Conservation (phyloP, 352 stramenopile genomes). For the Phytopythium boreale region DNA sequence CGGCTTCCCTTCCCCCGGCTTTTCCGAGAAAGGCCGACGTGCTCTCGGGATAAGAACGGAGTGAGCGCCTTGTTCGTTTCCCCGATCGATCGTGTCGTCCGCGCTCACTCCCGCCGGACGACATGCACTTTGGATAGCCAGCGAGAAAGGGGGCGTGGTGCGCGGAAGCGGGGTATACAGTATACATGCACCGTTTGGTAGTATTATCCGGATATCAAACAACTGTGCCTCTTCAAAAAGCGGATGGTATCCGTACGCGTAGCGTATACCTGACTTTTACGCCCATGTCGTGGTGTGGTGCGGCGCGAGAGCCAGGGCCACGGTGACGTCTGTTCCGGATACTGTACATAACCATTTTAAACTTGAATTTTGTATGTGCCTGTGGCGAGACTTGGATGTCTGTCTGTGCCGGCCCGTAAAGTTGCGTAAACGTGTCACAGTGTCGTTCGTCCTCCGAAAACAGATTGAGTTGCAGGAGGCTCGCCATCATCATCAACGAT, state of each 20-base stretch:
- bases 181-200: background rate
- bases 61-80: background rate
- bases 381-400: too few species aligned
- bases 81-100: background rate
- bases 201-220: background rate
- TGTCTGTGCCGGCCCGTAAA: background rate
- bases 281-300: background rate
- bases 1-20: too few species aligned
- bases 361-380: background rate
- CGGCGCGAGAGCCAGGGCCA: background rate
- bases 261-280: background rate
- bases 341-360: background rate
- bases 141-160: background rate
- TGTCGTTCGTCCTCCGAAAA: too few species aligned
- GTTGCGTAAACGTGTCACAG: background rate
- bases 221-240: background rate
- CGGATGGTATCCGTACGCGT: background rate
- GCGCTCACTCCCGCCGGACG: background rate
- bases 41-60: background rate
- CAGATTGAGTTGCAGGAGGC: conserved; percentile 3
- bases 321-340: background rate
- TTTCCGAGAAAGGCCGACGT: too few species aligned
- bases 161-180: background rate
- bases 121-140: conserved; percentile 1
- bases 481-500: background rate